Evolutionary conservation across 257 asterid genomes (phyloP), one percentile per base, ranked within the genome.

Genomic region (Ligustrum vulgare): DNA sequence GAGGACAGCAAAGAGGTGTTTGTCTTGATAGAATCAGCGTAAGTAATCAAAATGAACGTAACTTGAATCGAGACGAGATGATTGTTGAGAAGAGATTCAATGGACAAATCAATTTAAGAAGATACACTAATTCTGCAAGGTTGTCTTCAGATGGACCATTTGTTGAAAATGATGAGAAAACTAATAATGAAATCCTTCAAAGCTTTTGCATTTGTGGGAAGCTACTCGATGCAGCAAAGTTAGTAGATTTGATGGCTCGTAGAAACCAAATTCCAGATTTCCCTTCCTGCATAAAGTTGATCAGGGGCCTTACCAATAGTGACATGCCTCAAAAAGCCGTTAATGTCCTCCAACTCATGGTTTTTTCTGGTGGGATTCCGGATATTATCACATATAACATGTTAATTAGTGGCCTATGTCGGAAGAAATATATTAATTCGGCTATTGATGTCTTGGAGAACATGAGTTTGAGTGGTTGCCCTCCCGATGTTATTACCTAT

Each of bases 401-500:
- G 97, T 70, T 93, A 65, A 82, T 93, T 70, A 88, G 98, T 67
- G 89, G 96, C 72, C 78, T 91, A 71, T 91, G 98, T 83, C 82
- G 87, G 83, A 93, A 84, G 79, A 84, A 82, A 75, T 78, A 58
- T 71, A 78, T 93, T 51, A 60, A 74, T 9, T 77, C 80, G 54
- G 97, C 98, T 15, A 54, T 93, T 64, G 91, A 80, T 82, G 71
- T 90, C 72, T 77, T 90, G 83, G 91, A 87, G 39, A 82, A 77
- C 77, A 93, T 93, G 97, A 93, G 92, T 82, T 81, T 87, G 86
- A 86, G 96, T 76, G 98, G 97, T 49, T 93, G 97, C 84, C 84
- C 90, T 25, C 98, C 98, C 0, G 93, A 91, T 86, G 87, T 87
- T n/a, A 89, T 93, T 64, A 87, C 93, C 45, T 93, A 72, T 72